Base-by-base conservation (phyloP, 23 red algal species). In the Agarophyton chilense region DNA sequence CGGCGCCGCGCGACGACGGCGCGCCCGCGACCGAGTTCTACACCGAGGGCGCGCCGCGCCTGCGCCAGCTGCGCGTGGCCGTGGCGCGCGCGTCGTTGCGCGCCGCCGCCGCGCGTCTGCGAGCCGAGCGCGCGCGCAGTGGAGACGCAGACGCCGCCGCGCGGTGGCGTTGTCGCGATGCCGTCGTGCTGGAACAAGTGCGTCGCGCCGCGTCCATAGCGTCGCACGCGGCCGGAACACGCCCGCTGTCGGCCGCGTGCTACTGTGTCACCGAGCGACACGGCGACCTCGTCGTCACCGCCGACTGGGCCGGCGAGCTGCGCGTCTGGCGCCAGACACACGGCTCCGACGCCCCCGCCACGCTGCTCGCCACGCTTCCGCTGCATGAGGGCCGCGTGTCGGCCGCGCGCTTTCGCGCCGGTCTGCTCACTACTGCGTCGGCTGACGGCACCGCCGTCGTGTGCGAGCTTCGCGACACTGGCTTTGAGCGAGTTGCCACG, bases 211-310 rank as follows among this genome's bases (percentile, higher is more conserved):
- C 45, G 42, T 26, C 77, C 47, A 57, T 88, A 16, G 83, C 83
- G 43, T 60, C 51, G 44, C 88, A 91, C 16, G 76, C 51, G 4
- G 88, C 55, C 22, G 88, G 46, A 13, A n/a, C 25, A 12, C 75
- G 88, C 17, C 88, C 88, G 19, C 52, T 81, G 28, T 39, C 76
- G 2, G 88, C 88, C 32, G 56, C 82, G 14, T 66, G 25, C 36
- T 58, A 77, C n/a, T 64, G 53, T 1, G 38, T 26, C 19, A 56
- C 54, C 19, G 76, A 47, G 11, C n/a, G n/a, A n/a, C 76, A 61
- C 6, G 77, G 88, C 17, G 75, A 81, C 45, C 34, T 91, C 16
- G 39, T 85, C 32, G 88, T 64, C 21, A 81, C 88, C 3, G 88
- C 76, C 26, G 58, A 52, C 11, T 91, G 76, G 74, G 77, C 61